These are phyloP conservation scores for Hypericum perforatum DNA, from an alignment of 345 rosid species.

Conservation along the genomic window DNA sequence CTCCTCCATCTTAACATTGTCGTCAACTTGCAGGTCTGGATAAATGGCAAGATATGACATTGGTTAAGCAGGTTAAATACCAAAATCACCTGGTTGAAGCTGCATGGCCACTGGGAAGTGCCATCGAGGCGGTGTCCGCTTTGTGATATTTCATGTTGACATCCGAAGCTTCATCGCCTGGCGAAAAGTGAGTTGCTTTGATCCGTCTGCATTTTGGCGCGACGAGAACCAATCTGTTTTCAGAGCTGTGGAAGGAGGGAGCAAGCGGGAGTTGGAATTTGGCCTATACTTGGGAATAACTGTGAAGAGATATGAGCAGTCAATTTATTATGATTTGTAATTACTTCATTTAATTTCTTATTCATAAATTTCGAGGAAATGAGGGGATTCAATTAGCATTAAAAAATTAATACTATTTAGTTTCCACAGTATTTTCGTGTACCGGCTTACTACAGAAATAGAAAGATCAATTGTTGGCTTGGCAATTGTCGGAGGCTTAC, in stretches of 20 bases:
- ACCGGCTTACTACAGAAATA: no score
- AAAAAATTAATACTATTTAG: no score
- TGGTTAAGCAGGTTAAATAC: conserved; percentile 75
- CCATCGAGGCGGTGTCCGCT: conserved; percentile 80
- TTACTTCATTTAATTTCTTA: conserved; percentile 12
- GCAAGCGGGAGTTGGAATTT: conserved; percentile 15
- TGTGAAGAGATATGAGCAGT: not conserved
- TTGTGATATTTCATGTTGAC: conserved; percentile 1
- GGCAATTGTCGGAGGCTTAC: no score
- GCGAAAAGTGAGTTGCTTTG: not conserved
- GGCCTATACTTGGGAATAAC: conserved; percentile 21
- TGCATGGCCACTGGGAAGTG: conserved; percentile 98
- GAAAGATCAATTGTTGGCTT: no score
- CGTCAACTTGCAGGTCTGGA: conserved; percentile 38
- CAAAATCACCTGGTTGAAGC: conserved; percentile 68
- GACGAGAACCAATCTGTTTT: no score
- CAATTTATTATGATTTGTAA: conserved; percentile 31
- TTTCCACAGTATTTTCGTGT: no score
- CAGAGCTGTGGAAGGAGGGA: no score
- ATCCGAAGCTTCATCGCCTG: not conserved
- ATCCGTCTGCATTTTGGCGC: no score
- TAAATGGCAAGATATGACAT: conserved; percentile 65
- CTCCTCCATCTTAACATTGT: not conserved
- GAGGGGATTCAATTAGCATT: conserved; percentile 23
- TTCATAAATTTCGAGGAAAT: conserved; percentile 16